phyloP scores from a whole-genome alignment of 2,329 filamentous ascomycete genomes.

The Knufia petricola region DNA sequence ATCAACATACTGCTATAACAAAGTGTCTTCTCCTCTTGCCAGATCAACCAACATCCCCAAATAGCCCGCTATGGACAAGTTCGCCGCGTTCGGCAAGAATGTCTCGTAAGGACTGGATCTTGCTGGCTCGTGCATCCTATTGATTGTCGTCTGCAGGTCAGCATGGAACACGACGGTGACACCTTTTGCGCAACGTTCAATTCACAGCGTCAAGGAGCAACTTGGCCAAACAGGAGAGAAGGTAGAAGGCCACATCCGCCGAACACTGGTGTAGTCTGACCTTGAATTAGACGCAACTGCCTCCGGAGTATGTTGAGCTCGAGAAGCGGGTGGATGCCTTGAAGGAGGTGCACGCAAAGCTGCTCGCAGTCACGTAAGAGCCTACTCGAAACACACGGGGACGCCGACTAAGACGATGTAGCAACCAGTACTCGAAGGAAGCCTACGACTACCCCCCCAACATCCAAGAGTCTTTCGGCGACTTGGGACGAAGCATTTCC shows the following conservation, averaged over 20 bases:
- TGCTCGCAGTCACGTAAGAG: slow-evolving; percentile 80
- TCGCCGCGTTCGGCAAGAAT: slow-evolving; percentile 61
- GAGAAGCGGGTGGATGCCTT: slow-evolving; percentile 98
- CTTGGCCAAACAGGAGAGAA: slow-evolving; percentile 91
- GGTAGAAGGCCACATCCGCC: slow-evolving; percentile 31
- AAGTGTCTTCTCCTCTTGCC: too few relatives aligned
- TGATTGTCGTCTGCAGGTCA: slow-evolving; percentile 32
- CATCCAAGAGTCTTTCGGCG: slow-evolving; percentile 94
- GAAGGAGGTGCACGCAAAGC: slow-evolving; percentile 93
- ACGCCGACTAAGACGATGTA: slow-evolving; percentile 30
- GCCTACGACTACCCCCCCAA: slow-evolving; percentile 91
- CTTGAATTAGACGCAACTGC: slow-evolving; percentile 69
- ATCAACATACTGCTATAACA: too few relatives aligned
- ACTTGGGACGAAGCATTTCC: slow-evolving; percentile 87
- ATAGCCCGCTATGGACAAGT: slow-evolving; percentile 51
- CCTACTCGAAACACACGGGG: neutral
- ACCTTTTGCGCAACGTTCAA: slow-evolving; percentile 84
- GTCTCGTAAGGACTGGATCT: slow-evolving; percentile 42
- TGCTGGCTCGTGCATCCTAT: slow-evolving; percentile 20
- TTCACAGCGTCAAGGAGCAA: slow-evolving; percentile 97
- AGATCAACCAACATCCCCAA: too few relatives aligned
- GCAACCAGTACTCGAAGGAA: slow-evolving; percentile 86
- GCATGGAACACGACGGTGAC: slow-evolving; percentile 69
- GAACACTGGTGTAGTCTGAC: slow-evolving; percentile 11
- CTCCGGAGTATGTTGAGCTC: slow-evolving; percentile 93